phyloP scores from a whole-genome alignment of 2,329 filamentous ascomycete genomes.

The Graphilbum ipis-grandicollis region DNA sequence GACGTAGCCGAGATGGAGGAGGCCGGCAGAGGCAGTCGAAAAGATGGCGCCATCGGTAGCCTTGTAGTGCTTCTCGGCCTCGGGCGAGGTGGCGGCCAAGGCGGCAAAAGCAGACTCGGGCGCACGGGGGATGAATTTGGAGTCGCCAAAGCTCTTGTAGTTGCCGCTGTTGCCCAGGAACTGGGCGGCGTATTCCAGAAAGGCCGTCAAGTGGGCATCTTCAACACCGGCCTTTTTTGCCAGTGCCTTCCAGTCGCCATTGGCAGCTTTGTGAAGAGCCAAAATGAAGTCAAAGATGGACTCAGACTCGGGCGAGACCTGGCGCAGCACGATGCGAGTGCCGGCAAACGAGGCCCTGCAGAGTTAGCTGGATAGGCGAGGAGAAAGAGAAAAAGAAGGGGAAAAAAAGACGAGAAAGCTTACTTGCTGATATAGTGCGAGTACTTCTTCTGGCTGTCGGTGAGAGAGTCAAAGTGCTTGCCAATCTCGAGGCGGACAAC shows the following conservation, averaged over 20 bases:
- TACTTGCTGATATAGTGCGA: conserved; percentile 77
- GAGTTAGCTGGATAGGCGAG: too few relatives aligned
- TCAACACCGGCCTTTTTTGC: conserved; percentile 46
- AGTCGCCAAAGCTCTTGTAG: conserved; percentile 76
- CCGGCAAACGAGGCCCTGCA: conserved; percentile 58
- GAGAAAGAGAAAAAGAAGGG: neutral
- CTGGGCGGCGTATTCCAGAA: conserved; percentile 61
- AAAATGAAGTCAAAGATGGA: conserved; percentile 69
- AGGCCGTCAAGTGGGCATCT: conserved; percentile 45
- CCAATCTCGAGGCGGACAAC: conserved; percentile 81
- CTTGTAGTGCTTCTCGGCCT: conserved; percentile 47
- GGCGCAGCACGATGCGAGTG: conserved; percentile 60
- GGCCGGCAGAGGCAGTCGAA: conserved; percentile 40
- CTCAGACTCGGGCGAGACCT: conserved; percentile 69
- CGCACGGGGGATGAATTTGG: conserved; percentile 65
- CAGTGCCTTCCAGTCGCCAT: conserved; percentile 55
- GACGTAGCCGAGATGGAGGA: conserved; percentile 62
- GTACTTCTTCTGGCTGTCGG: conserved; percentile 69
- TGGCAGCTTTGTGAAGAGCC: conserved; percentile 45
- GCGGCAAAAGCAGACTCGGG: conserved; percentile 44
- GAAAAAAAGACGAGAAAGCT: neutral
- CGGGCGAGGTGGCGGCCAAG: conserved; percentile 41
- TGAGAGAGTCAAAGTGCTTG: conserved; percentile 72
- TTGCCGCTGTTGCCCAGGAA: conserved; percentile 71
- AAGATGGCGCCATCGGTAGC: conserved; percentile 58